Conservation (phyloP, 1,284 basidiomycete genomes). For the Golubevia pallescens region DNA sequence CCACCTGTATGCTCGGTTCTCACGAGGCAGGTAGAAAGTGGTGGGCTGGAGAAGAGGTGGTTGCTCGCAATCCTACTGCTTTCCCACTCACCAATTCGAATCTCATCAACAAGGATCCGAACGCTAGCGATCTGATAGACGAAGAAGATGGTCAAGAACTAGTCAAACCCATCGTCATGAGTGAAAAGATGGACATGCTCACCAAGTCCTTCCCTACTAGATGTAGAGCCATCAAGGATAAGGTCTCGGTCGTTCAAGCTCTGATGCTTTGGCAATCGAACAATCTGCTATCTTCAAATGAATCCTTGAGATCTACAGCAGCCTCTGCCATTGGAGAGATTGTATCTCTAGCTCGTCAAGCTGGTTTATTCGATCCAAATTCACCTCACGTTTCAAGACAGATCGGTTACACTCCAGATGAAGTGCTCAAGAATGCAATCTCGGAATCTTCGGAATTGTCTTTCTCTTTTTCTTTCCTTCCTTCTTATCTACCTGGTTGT, state of each 20-base stretch:
- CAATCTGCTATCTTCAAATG: conserved; percentile 39
- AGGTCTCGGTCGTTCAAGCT: conserved; percentile 43
- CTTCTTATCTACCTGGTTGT: conserved; percentile 20
- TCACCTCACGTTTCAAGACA: conserved; percentile 25
- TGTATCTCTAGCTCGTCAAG: conserved; percentile 36
- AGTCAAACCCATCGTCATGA: conserved; percentile 49
- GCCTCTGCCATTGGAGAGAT: conserved; percentile 34
- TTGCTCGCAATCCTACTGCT: conserved; percentile 22
- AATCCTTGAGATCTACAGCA: conserved; percentile 25
- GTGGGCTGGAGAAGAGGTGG: conserved; percentile 51
- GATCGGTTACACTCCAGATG: conserved; percentile 19
- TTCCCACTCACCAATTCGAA: conserved; percentile 20
- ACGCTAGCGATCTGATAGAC: conserved; percentile 15
- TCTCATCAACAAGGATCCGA: not conserved
- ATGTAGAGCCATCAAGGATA: conserved; percentile 36
- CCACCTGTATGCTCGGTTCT: conserved; percentile 44
- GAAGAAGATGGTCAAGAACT: conserved; percentile 48
- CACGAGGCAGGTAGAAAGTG: conserved; percentile 44
- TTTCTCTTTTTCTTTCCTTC: conserved; percentile 32
- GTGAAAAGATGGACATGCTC: conserved; percentile 43
- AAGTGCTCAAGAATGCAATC: conserved; percentile 24
- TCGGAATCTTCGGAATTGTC: conserved; percentile 23
- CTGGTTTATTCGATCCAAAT: conserved; percentile 35
- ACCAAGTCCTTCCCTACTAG: conserved; percentile 34
- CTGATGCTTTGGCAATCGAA: conserved; percentile 42